phyloP scores from a whole-genome alignment of 441 rosid genomes.

The Erysimum pusillum region DNA sequence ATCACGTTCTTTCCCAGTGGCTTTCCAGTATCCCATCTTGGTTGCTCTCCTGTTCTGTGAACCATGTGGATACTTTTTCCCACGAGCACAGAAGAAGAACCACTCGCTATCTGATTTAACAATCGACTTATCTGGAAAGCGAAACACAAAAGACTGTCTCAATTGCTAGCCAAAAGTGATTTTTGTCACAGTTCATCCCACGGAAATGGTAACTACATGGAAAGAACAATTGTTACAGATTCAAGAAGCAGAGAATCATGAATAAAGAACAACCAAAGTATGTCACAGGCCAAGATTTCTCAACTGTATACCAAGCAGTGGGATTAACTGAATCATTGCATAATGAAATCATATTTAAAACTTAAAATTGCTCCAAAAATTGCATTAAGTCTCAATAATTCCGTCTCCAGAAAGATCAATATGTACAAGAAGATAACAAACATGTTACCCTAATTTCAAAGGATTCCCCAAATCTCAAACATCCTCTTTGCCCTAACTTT shows the following conservation, averaged over 20 bases:
- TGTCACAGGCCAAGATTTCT: too few relatives aligned
- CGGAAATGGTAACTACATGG: neutral
- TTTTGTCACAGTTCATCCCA: too few relatives aligned
- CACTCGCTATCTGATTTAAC: conserved; percentile 77
- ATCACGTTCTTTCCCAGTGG: conserved; percentile 91
- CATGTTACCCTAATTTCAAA: conserved; percentile 17
- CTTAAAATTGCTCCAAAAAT: neutral
- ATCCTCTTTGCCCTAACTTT: conserved; percentile 7
- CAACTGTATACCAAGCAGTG: too few relatives aligned
- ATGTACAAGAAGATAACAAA: conserved; percentile 3
- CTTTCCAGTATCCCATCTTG: conserved; percentile 87
- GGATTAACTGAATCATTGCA: neutral
- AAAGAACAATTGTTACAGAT: neutral
- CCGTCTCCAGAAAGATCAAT: neutral
- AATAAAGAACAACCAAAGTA: neutral
- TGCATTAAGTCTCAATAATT: neutral
- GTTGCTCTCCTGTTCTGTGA: conserved; percentile 87
- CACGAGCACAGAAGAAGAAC: conserved; percentile 89
- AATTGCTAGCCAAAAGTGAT: too few relatives aligned
- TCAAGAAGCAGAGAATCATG: neutral
- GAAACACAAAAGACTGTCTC: too few relatives aligned
- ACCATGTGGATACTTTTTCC: conserved; percentile 88
- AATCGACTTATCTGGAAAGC: conserved; percentile 63
- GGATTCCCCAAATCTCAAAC: neutral
- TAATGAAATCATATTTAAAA: neutral